phyloP scores from a whole-genome alignment of 2,329 filamentous ascomycete species.

The Fusarium foetens region DNA sequence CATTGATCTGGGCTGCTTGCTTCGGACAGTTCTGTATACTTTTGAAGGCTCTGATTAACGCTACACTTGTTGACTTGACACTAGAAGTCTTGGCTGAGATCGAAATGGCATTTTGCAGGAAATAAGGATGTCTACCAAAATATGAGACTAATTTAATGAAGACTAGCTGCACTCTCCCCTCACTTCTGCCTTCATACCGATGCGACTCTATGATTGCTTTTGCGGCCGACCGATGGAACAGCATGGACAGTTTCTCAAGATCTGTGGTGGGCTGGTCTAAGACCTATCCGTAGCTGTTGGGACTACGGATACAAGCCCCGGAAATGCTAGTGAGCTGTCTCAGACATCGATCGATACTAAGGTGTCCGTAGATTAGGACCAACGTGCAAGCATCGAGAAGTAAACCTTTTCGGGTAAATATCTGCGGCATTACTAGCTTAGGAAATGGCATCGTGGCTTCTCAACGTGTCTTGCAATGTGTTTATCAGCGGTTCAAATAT shows the following conservation, averaged over 20 bases:
- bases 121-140: slow-evolving; percentile 19
- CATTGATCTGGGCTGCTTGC: slow-evolving; percentile 7
- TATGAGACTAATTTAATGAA: slow-evolving; percentile 19
- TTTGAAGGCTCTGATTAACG: background rate
- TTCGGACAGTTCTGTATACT: slow-evolving; percentile 1
- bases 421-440: background rate
- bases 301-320: slow-evolving; percentile 11
- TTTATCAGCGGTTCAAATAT: background rate
- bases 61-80: background rate
- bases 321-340: slow-evolving; percentile 8
- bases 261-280: background rate
- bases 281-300: slow-evolving; percentile 4
- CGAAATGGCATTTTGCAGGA: slow-evolving; percentile 11
- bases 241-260: background rate
- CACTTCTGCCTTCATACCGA: slow-evolving; percentile 9
- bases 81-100: slow-evolving; percentile 7
- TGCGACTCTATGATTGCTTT: slow-evolving; percentile 18
- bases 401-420: background rate
- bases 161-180: slow-evolving; percentile 12
- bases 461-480: background rate
- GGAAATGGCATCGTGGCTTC: background rate
- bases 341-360: slow-evolving; percentile 10
- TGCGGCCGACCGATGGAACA: background rate
- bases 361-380: background rate
- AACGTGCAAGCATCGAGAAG: background rate